Percentiles rank a stretch among this genome's conserved stretches.
Conservation (phyloP, 1,284 basidiomycete species). For the Ceratobasidium sp. region DNA sequence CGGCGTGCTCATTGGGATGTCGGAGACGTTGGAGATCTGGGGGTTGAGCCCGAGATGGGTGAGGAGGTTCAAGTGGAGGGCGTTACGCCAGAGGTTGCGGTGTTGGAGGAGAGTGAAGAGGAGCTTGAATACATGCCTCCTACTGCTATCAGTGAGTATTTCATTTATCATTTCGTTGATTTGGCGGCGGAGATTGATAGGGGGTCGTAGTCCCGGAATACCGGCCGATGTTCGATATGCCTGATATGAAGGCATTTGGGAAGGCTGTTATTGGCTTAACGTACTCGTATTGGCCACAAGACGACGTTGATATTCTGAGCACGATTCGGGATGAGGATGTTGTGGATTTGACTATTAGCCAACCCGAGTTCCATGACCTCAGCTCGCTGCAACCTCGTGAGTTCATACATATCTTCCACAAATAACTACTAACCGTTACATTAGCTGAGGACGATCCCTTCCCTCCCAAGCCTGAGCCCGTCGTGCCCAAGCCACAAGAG, state of each 20-base stretch:
- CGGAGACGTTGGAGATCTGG: conserved; percentile 62
- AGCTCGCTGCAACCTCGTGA: conserved; percentile 40
- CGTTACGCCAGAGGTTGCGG: conserved; percentile 58
- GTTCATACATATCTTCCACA: not conserved
- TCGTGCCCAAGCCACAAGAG: conserved; percentile 12
- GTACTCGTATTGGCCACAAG: conserved; percentile 41
- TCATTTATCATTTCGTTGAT: not conserved
- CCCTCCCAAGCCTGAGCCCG: not conserved
- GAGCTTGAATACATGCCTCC: conserved; percentile 86
- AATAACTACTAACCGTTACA: not conserved
- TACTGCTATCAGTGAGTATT: conserved; percentile 69
- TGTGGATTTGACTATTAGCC: conserved; percentile 25
- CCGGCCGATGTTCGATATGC: conserved; percentile 69
- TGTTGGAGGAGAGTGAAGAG: conserved; percentile 65
- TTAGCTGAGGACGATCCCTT: conserved; percentile 40
- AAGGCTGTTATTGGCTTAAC: conserved; percentile 59
- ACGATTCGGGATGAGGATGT: conserved; percentile 42
- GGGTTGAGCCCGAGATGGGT: conserved; percentile 61
- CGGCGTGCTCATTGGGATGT: conserved; percentile 76
- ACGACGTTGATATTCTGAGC: conserved; percentile 30
- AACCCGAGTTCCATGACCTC: conserved; percentile 34
- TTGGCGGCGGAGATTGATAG: conserved; percentile 10
- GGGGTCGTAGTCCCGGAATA: conserved; percentile 60
- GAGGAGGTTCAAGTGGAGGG: conserved; percentile 56
- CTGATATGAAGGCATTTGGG: conserved; percentile 70